Evolutionary conservation across 2,329 filamentous ascomycete species (phyloP).

Genomic region (Acrodontium crateriforme): DNA sequence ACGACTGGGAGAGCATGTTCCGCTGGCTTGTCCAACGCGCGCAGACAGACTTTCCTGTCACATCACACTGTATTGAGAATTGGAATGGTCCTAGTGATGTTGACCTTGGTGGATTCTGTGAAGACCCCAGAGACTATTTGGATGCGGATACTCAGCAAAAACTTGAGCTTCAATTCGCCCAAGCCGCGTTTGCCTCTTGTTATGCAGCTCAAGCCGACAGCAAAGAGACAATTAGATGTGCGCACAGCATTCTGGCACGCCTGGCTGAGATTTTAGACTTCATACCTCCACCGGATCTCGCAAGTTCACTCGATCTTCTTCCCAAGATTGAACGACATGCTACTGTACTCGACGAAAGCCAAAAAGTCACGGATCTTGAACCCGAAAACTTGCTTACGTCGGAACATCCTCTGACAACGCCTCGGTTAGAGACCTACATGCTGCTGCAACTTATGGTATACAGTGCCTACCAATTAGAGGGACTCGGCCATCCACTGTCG

Average conservation of each 20-base stretch:
- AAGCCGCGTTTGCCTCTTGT: conserved; percentile 51
- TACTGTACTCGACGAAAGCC: conserved; percentile 20
- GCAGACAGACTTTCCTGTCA: conserved; percentile 45
- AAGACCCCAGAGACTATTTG: conserved; percentile 37
- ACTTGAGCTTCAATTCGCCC: conserved; percentile 51
- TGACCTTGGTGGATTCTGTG: conserved; percentile 43
- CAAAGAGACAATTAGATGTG: conserved; percentile 42
- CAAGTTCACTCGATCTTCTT: conserved; percentile 27
- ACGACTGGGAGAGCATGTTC: conserved; percentile 56
- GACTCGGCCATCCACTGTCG: conserved; percentile 28
- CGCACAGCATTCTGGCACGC: conserved; percentile 47
- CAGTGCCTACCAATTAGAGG: conserved; percentile 30
- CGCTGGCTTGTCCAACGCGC: conserved; percentile 53
- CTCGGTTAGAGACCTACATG: conserved; percentile 40
- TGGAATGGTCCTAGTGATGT: conserved; percentile 63
- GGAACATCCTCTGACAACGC: conserved; percentile 52
- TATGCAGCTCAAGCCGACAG: conserved; percentile 52
- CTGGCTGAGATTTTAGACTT: conserved; percentile 48
- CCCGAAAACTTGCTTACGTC: conserved; percentile 39
- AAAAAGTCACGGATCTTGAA: conserved; percentile 20
- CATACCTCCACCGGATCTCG: conserved; percentile 39
- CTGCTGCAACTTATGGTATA: conserved; percentile 50
- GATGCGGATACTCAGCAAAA: conserved; percentile 46
- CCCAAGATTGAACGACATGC: conserved; percentile 28
- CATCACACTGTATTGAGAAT: conserved; percentile 49